Conservation (phyloP, 2,329 filamentous ascomycete genomes). For the Colletotrichum acutatum region DNA sequence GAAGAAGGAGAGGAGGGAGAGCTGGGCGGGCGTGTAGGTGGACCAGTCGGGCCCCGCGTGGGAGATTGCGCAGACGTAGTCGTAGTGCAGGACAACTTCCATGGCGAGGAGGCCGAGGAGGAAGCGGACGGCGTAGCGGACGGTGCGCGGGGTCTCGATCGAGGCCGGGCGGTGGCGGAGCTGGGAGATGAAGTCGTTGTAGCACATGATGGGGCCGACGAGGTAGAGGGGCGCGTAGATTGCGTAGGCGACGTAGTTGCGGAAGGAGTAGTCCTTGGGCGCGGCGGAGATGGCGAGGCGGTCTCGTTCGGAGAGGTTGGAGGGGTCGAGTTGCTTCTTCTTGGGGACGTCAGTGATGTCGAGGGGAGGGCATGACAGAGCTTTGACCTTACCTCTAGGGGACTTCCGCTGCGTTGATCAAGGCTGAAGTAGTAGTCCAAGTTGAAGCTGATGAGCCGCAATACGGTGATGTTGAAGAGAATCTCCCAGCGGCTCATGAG, state of each 20-base stretch:
- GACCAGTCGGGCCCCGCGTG: conserved; percentile 84
- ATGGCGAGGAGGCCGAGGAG: conserved; percentile 83
- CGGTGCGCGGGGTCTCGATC: conserved; percentile 76
- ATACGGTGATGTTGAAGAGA: conserved; percentile 95
- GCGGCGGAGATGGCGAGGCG: conserved; percentile 82
- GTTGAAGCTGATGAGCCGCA: conserved; percentile 96
- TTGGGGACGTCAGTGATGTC: conserved; percentile 74
- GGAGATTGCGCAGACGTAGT: conserved; percentile 94
- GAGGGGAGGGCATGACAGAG: neutral
- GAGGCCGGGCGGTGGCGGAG: conserved; percentile 77
- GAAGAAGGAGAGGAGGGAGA: conserved; percentile 92
- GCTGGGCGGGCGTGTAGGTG: conserved; percentile 85
- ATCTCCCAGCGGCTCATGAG: conserved; percentile 94
- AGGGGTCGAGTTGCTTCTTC: conserved; percentile 96
- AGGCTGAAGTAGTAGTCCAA: conserved; percentile 96
- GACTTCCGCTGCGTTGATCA: conserved; percentile 70
- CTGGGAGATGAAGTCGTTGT: conserved; percentile 97
- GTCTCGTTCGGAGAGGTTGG: conserved; percentile 88
- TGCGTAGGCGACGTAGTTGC: conserved; percentile 89
- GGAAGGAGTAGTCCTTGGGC: conserved; percentile 77
- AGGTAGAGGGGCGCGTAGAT: conserved; percentile 95
- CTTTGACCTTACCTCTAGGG: conserved; percentile 78
- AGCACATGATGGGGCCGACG: conserved; percentile 92
- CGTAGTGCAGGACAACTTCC: conserved; percentile 91
- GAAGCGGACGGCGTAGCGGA: conserved; percentile 87